These are phyloP conservation scores for Priceomyces melissophilus DNA, from an alignment of 805 yeast species.

Conservation along the genomic window DNA sequence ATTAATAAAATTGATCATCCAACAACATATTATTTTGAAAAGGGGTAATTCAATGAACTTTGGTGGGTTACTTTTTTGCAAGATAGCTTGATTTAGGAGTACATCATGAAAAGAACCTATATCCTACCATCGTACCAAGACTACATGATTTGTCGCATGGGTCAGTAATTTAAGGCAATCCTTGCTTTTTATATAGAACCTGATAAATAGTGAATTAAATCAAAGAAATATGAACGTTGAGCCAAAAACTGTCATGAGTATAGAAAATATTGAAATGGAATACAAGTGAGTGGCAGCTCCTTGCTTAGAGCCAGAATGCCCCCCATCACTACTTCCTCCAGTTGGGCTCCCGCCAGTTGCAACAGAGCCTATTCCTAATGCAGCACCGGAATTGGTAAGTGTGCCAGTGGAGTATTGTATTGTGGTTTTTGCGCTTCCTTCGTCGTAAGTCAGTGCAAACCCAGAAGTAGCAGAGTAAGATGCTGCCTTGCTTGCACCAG, in stretches of 20 bases:
- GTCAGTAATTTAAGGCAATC: no score
- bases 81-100: no score
- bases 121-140: no score
- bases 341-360: neutral
- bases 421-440: conserved; percentile 11
- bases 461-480: conserved; percentile 38
- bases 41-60: no score
- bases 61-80: no score
- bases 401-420: conserved; percentile 11
- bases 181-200: no score
- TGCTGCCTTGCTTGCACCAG: conserved; percentile 50
- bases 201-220: neutral
- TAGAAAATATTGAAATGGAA: neutral
- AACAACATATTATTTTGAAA: no score
- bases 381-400: conserved; percentile 1
- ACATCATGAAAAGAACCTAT: no score
- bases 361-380: neutral
- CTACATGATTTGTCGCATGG: no score
- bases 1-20: no score
- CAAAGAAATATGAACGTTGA: no score
- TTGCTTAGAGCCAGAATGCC: neutral
- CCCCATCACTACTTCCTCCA: neutral
- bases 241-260: neutral
- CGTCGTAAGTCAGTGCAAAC: conserved; percentile 2
- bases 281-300: neutral